Conservation (phyloP, 1,284 basidiomycete species). For the Trametes pubescens region DNA sequence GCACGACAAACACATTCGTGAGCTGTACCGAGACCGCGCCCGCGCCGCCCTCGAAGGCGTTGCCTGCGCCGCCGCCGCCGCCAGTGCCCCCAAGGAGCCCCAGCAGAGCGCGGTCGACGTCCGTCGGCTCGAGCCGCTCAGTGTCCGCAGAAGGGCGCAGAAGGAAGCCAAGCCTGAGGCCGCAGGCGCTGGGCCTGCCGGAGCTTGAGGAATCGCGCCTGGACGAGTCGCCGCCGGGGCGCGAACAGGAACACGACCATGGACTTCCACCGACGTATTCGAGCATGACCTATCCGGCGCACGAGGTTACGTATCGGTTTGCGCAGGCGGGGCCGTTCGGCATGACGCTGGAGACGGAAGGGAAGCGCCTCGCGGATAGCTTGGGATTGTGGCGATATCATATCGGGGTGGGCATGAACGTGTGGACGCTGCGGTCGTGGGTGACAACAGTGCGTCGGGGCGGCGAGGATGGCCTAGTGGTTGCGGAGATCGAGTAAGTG, state of each 20-base stretch:
- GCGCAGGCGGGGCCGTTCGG: slow-evolving; percentile 37
- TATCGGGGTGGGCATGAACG: slow-evolving; percentile 39
- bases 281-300: slow-evolving; percentile 28
- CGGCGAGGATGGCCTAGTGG: slow-evolving; percentile 32
- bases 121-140: slow-evolving; percentile 20
- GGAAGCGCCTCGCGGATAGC: neutral
- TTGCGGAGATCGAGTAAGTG: slow-evolving; percentile 41
- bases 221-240: neutral
- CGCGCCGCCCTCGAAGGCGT: neutral
- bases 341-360: slow-evolving; percentile 33
- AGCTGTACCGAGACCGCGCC: neutral
- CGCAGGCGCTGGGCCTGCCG: slow-evolving; percentile 8
- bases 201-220: slow-evolving; percentile 14
- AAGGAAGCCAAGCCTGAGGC: slow-evolving; percentile 16
- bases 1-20: slow-evolving; percentile 12
- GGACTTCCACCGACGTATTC: slow-evolving; percentile 37
- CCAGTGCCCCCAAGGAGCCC: slow-evolving; percentile 12
- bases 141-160: slow-evolving; percentile 13
- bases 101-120: slow-evolving; percentile 21
- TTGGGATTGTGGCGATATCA: slow-evolving; percentile 31
- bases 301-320: slow-evolving; percentile 35
- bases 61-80: neutral
- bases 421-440: slow-evolving; percentile 38
- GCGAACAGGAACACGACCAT: slow-evolving; percentile 15
- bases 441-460: slow-evolving; percentile 38